These are phyloP conservation scores for Colletotrichum sidae DNA, from an alignment of 2,329 filamentous ascomycete species.

Conservation along the genomic window DNA sequence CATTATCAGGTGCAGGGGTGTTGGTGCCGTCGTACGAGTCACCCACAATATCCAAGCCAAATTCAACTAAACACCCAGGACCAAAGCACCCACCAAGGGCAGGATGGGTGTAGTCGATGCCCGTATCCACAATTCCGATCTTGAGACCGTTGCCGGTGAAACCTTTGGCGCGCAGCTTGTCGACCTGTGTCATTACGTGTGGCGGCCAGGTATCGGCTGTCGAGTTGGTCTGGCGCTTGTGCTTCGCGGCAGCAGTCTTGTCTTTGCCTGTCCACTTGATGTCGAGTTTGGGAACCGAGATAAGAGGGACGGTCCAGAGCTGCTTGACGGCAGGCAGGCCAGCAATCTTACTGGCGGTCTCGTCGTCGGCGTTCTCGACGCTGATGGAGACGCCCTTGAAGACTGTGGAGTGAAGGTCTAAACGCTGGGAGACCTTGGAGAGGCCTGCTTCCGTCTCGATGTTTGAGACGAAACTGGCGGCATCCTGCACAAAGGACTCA, in stretches of 20 bases:
- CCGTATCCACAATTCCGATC: conserved; percentile 64
- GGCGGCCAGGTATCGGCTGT: conserved; percentile 56
- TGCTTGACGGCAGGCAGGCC: conserved; percentile 58
- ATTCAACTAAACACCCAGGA: conserved; percentile 55
- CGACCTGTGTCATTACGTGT: conserved; percentile 68
- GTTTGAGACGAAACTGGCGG: conserved; percentile 25
- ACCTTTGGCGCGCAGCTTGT: conserved; percentile 61
- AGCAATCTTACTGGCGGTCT: conserved; percentile 54
- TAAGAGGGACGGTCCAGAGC: conserved; percentile 60
- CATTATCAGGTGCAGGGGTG: conserved; percentile 48
- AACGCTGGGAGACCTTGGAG: conserved; percentile 36
- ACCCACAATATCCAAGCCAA: conserved; percentile 57
- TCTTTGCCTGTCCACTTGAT: conserved; percentile 54
- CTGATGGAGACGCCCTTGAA: conserved; percentile 64
- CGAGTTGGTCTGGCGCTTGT: conserved; percentile 31
- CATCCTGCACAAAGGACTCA: conserved; percentile 6
- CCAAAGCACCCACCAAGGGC: conserved; percentile 62
- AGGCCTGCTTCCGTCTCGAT: conserved; percentile 31
- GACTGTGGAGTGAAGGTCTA: conserved; percentile 39
- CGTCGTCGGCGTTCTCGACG: conserved; percentile 57
- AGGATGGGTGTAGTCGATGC: conserved; percentile 58
- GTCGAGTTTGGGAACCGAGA: conserved; percentile 53
- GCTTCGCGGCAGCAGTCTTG: neutral
- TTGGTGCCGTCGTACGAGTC: conserved; percentile 46
- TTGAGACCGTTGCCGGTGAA: conserved; percentile 63